These are phyloP conservation scores for Acer negundo DNA, from an alignment of 345 rosid species.

Conservation along the genomic window DNA sequence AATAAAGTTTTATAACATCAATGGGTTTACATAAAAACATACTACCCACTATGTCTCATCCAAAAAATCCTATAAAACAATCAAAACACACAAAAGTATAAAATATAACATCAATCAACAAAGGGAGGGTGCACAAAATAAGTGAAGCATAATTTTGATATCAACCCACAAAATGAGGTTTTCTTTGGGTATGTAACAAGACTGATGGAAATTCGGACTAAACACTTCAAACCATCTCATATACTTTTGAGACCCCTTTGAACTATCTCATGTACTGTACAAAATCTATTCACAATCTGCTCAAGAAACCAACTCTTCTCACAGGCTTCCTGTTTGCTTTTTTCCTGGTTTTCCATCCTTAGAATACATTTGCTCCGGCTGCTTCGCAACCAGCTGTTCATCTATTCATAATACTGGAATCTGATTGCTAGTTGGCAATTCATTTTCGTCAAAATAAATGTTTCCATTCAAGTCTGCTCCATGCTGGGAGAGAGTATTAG, in stretches of 20 bases:
- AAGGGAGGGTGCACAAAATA: background rate
- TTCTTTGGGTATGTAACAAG: background rate
- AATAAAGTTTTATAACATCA: no score
- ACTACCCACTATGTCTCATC: no score
- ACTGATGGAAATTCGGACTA: background rate
- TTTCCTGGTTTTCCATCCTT: background rate
- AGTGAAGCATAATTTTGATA: background rate
- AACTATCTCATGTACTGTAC: background rate
- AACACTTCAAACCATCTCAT: background rate
- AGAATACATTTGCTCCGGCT: slow-evolving; percentile 1
- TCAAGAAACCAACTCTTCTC: background rate
- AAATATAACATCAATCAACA: no score
- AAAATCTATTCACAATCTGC: background rate
- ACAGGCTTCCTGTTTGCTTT: background rate
- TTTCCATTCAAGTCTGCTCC: background rate
- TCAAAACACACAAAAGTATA: no score
- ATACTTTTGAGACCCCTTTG: no score
- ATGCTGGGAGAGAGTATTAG: background rate
- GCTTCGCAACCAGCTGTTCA: slow-evolving; percentile 10
- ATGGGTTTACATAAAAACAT: no score
- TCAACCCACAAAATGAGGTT: background rate
- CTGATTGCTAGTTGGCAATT: background rate
- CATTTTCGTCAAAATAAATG: slow-evolving; percentile 2
- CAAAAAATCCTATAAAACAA: no score
- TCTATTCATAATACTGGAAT: slow-evolving; percentile 8